Evolutionary conservation across 2,329 filamentous ascomycete species (phyloP).

Genomic region (Elsinoe batatas): DNA sequence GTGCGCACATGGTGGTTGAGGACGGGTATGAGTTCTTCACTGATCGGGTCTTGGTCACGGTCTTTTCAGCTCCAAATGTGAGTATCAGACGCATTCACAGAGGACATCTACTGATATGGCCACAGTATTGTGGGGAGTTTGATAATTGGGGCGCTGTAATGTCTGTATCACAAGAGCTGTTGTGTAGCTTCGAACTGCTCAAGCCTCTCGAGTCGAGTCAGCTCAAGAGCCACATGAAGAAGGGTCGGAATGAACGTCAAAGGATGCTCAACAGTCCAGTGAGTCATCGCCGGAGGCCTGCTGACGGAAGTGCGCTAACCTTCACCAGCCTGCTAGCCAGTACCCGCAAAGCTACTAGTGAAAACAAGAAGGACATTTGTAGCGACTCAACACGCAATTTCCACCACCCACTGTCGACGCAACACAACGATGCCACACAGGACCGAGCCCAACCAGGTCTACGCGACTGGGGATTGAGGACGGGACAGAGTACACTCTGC

Average conservation of each 20-base stretch:
- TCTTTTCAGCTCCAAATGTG: constrained; percentile 95
- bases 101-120: constrained; percentile 17
- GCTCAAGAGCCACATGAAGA: constrained; percentile 97
- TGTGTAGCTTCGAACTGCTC: constrained; percentile 93
- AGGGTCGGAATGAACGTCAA: constrained; percentile 86
- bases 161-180: constrained; percentile 85
- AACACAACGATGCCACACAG: no score
- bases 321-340: constrained; percentile 37
- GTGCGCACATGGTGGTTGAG: constrained; percentile 98
- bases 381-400: background rate
- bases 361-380: background rate
- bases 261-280: constrained; percentile 94
- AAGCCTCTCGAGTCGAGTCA: constrained; percentile 95
- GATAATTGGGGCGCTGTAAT: constrained; percentile 99
- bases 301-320: constrained; percentile 18
- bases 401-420: no score
- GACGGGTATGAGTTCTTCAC: constrained; percentile 99
- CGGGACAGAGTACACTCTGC: no score
- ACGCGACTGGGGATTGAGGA: no score
- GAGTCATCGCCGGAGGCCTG: constrained; percentile 37
- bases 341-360: constrained; percentile 43
- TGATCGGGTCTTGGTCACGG: constrained; percentile 86
- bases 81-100: constrained; percentile 34
- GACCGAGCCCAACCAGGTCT: no score
- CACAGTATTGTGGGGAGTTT: constrained; percentile 92